Evolutionary conservation across 1,284 basidiomycete species (phyloP), one percentile per base, ranked within the genome.

Genomic region (Ustilago sp.): DNA sequence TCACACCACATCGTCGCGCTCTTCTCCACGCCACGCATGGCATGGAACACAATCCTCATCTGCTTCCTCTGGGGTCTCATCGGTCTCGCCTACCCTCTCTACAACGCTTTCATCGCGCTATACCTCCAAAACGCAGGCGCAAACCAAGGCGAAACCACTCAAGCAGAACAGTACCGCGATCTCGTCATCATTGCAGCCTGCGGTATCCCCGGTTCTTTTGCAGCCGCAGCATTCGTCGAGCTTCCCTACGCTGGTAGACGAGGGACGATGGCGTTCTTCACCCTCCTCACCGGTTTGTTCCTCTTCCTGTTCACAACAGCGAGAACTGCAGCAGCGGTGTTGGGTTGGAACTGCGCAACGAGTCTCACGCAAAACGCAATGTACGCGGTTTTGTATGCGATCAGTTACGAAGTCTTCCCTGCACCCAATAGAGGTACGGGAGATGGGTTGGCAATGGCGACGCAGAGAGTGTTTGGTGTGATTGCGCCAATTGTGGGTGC

Each of bases 41-140:
- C 90, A 0, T 90, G 87, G 79, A 91, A 90, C 52, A 92, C 91
- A 1, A 88, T 83, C 43, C 80, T 92, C 48, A 83, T 92, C 69
- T 89, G 92, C 50, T 72, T 88, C 35, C 77, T 92, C 9, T 93
- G 91, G 89, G 90, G 88, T 2, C 86, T 92, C 45, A 92, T 93
- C 67, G 92, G 92, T 4, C 89, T 93, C 12, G 91, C 91, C 2
- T 92, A 91, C 83, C 91, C 92, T 38, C 84, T 93, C 88, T 92
- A 89, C 86, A 91, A 92, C 85, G 89, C 88, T 53, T 92, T 91
- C 79, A 88, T 91, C 41, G 77, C 89, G 1, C 91, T 89, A 66
- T 90, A 91, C 81, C 88, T 91, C 45, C 87, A 88, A 23, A 90
- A 87, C 23, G 87, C 87, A 48, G 86, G 88, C 60, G 72, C 87